These are phyloP conservation scores for Gnomoniopsis smithogilvyi DNA, from an alignment of 2,329 filamentous ascomycete species.

Conservation along the genomic window DNA sequence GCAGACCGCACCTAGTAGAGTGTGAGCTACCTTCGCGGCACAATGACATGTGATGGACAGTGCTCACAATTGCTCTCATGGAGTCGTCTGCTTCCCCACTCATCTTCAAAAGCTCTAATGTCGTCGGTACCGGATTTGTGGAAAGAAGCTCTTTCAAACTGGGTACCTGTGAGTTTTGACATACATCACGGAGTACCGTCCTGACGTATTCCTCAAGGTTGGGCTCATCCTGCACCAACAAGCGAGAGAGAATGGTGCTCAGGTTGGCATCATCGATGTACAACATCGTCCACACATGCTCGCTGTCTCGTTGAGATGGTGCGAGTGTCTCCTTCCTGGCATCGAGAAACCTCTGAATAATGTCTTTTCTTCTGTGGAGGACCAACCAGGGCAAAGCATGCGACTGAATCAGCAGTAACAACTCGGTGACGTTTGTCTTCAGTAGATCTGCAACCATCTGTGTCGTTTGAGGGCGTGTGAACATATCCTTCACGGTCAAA, in stretches of 20 bases:
- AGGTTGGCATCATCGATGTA: constrained; percentile 56
- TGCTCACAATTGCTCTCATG: constrained; percentile 54
- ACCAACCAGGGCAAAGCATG: constrained; percentile 87
- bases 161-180: constrained; percentile 64
- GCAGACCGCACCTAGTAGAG: constrained; percentile 42
- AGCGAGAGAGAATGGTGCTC: constrained; percentile 54
- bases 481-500: constrained; percentile 76
- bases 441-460: constrained; percentile 79
- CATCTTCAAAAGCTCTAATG: constrained; percentile 78
- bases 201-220: constrained; percentile 65
- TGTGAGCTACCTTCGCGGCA: constrained; percentile 23
- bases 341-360: constrained; percentile 77
- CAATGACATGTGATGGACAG: constrained; percentile 9
- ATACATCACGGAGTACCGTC: constrained; percentile 64
- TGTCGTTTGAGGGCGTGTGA: constrained; percentile 75
- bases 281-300: constrained; percentile 51
- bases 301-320: constrained; percentile 12
- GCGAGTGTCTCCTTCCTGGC: constrained; percentile 60
- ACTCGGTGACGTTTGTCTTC: constrained; percentile 68
- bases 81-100: constrained; percentile 66
- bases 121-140: constrained; percentile 70
- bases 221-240: constrained; percentile 54
- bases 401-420: constrained; percentile 73
- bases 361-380: constrained; percentile 69
- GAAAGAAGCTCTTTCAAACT: constrained; percentile 68